Evolutionary conservation across 768 basidiomycete species (phyloP).

Genomic region (Russula emetica): DNA sequence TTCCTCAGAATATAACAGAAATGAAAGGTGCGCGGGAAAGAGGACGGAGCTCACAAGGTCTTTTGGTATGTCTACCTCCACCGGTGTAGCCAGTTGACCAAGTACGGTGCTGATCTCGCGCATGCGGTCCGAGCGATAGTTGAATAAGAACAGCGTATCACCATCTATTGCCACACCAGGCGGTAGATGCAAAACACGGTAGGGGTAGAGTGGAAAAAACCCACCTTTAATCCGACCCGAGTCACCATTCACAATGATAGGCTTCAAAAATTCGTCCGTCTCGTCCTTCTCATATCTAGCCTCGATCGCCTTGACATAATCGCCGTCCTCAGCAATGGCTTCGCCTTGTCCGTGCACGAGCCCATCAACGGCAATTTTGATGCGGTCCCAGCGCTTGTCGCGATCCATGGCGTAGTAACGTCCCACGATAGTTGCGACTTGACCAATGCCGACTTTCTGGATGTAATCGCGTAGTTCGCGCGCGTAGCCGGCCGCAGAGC

Average conservation of each 20-base stretch:
- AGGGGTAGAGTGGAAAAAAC: constrained; percentile 17
- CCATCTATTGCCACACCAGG: constrained; percentile 44
- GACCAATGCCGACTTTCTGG: constrained; percentile 74
- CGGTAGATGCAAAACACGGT: neutral
- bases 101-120: constrained; percentile 80
- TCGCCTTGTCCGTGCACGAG: constrained; percentile 58
- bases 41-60: too few relatives aligned
- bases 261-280: constrained; percentile 95
- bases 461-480: too few relatives aligned
- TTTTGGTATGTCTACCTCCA: too few relatives aligned
- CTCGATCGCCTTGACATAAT: constrained; percentile 61
- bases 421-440: constrained; percentile 80
- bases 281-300: constrained; percentile 77
- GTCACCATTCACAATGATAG: constrained; percentile 80
- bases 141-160: constrained; percentile 94
- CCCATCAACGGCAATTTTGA: constrained; percentile 86
- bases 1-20: too few relatives aligned
- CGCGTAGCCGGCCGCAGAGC: too few relatives aligned
- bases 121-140: constrained; percentile 96
- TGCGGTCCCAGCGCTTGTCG: constrained; percentile 93
- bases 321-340: constrained; percentile 51
- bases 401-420: constrained; percentile 97
- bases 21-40: too few relatives aligned
- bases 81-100: too few relatives aligned
- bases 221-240: constrained; percentile 76